Evolutionary conservation across 345 rosid genomes (phyloP).

Genomic region (Populus pruinosa): DNA sequence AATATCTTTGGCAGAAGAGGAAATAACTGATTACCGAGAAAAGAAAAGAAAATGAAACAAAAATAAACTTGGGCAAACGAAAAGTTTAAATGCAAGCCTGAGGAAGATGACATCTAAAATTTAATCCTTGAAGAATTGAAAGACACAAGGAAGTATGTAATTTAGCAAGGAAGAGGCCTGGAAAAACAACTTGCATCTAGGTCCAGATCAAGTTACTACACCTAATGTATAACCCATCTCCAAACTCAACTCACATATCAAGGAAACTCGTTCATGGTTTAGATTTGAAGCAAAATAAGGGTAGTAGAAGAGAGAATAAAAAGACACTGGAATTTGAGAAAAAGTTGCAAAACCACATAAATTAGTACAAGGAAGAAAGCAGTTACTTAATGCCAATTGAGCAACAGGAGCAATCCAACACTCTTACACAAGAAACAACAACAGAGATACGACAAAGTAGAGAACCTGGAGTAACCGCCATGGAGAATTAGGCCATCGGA

Average conservation of each 20-base stretch:
- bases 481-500: constrained; percentile 89
- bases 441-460: neutral
- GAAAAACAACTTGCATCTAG: neutral
- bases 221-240: neutral
- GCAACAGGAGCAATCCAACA: neutral
- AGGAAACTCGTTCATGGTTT: neutral
- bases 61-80: neutral
- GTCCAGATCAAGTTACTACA: neutral
- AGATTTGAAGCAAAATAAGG: neutral
- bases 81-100: neutral
- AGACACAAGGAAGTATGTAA: neutral
- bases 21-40: neutral
- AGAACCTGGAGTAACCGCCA: constrained; percentile 92
- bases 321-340: neutral
- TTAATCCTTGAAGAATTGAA: neutral
- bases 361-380: neutral
- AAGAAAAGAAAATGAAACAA: neutral
- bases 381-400: neutral
- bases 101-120: neutral
- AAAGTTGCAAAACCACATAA: neutral
- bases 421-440: neutral
- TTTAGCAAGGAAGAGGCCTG: neutral
- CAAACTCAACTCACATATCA: neutral
- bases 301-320: neutral
- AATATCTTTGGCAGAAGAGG: neutral